Percentiles rank a stretch among this genome's conserved stretches.
These are phyloP conservation scores for Sporothrix globosa DNA, from an alignment of 2,329 filamentous ascomycete genomes.

Conservation along the genomic window DNA sequence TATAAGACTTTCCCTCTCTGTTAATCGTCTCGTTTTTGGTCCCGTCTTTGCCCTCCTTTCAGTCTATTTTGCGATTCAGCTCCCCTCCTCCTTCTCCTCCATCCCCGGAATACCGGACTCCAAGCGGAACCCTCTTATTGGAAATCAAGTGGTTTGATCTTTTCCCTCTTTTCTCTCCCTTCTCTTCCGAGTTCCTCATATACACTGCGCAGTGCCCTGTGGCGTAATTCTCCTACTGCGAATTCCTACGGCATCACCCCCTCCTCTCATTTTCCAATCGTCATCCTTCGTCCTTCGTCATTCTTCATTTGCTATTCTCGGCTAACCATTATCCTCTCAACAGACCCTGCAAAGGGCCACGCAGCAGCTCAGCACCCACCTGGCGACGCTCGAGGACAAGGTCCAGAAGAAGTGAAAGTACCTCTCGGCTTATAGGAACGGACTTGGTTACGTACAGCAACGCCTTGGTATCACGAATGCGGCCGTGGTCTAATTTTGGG, in stretches of 20 bases:
- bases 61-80: conserved; percentile 13
- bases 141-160: conserved; percentile 29
- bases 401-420: conserved; percentile 62
- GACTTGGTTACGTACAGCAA: neutral
- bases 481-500: conserved; percentile 2
- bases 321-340: conserved; percentile 13
- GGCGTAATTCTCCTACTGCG: no score
- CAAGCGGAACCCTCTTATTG: conserved; percentile 29
- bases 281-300: neutral
- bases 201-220: no score
- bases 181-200: neutral
- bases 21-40: neutral
- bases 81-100: conserved; percentile 1
- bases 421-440: no score
- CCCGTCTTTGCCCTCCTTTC: neutral
- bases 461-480: neutral
- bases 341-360: conserved; percentile 87
- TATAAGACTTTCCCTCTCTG: conserved; percentile 41
- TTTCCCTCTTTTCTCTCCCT: neutral
- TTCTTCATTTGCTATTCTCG: neutral
- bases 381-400: conserved; percentile 79
- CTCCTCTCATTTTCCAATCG: no score
- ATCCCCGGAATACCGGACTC: conserved; percentile 21
- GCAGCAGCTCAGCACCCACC: conserved; percentile 81
- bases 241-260: no score